Evolutionary conservation across 2,329 filamentous ascomycete species (phyloP), one percentile per base, ranked within the genome.

Genomic region (Pezizomycotina sp.): DNA sequence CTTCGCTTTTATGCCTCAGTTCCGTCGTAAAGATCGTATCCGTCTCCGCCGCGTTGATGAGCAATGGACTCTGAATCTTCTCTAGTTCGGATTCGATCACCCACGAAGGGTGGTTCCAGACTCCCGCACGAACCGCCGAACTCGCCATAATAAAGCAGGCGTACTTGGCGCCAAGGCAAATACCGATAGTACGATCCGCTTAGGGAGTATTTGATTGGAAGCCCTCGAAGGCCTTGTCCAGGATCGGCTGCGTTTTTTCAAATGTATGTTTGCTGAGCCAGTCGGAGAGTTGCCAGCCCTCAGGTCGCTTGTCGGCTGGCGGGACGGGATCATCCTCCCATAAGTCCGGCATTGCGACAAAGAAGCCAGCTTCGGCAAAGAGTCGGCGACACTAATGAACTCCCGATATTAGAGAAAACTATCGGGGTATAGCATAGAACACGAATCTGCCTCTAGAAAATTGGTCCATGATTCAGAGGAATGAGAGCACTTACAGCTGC

Each of bases 351-450:
- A 83, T 64, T 26, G 80, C 59, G 37, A 67, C 66, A 38, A 73
- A 62, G 60, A 80, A 82, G 48, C 75, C 78, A 54, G 77, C 76
- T 47, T 69, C 68, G 38, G 79, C 79, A 55, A 68, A 77, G 51
- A 78, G 60, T 84, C 79, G 42, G 77, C 77, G 34, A 31, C n/a
- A n/a, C n/a, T n/a, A n/a, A n/a, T n/a, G n/a, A n/a, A n/a, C n/a
- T n/a, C n/a, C n/a, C n/a, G n/a, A n/a, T n/a, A n/a, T n/a, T n/a
- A n/a, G n/a, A n/a, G n/a, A n/a, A n/a, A n/a, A n/a, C n/a, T n/a
- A n/a, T n/a, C n/a, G n/a, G n/a, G n/a, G n/a, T n/a, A n/a, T n/a
- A n/a, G n/a, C n/a, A n/a, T n/a, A n/a, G n/a, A n/a, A n/a, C n/a
- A n/a, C n/a, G n/a, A n/a, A n/a, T n/a, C n/a, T n/a, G n/a, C n/a